Evolutionary conservation across 345 rosid species (phyloP).

Genomic region (Acer saccharum): DNA sequence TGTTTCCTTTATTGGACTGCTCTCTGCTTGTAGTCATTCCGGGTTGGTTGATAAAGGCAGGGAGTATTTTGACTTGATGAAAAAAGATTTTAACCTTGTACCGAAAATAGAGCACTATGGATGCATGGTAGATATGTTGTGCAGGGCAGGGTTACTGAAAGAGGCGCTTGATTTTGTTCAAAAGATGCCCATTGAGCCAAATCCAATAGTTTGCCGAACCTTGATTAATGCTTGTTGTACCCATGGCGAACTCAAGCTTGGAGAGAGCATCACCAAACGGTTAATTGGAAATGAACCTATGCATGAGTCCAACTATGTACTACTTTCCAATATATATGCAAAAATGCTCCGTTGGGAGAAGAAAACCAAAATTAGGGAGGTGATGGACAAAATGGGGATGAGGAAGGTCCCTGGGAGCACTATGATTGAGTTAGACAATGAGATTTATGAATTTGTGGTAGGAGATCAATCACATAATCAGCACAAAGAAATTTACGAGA

Average conservation of each 20-base stretch:
- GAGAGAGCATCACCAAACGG: constrained; percentile 40
- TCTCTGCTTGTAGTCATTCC: constrained; percentile 54
- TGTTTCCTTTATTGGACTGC: constrained; percentile 52
- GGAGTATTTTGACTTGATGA: constrained; percentile 44
- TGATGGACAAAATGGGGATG: constrained; percentile 42
- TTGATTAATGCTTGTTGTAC: constrained; percentile 47
- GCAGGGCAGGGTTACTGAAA: constrained; percentile 49
- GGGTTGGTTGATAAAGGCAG: constrained; percentile 49
- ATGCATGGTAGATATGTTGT: constrained; percentile 53
- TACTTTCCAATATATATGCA: constrained; percentile 52
- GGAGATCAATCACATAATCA: constrained; percentile 44
- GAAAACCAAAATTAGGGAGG: constrained; percentile 44
- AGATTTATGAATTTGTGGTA: constrained; percentile 52
- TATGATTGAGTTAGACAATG: constrained; percentile 46
- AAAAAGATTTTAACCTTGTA: constrained; percentile 38
- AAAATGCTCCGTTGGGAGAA: constrained; percentile 53
- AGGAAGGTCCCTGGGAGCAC: constrained; percentile 53
- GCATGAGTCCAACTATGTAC: constrained; percentile 39
- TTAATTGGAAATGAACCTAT: constrained; percentile 46
- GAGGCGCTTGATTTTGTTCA: constrained; percentile 48
- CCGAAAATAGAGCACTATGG: constrained; percentile 57
- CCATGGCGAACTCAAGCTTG: constrained; percentile 47
- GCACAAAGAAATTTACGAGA: constrained; percentile 40
- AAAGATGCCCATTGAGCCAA: constrained; percentile 54
- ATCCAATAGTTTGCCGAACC: constrained; percentile 48